Conservation (phyloP, 495 filamentous ascomycete species). For the Copromyces sp. region DNA sequence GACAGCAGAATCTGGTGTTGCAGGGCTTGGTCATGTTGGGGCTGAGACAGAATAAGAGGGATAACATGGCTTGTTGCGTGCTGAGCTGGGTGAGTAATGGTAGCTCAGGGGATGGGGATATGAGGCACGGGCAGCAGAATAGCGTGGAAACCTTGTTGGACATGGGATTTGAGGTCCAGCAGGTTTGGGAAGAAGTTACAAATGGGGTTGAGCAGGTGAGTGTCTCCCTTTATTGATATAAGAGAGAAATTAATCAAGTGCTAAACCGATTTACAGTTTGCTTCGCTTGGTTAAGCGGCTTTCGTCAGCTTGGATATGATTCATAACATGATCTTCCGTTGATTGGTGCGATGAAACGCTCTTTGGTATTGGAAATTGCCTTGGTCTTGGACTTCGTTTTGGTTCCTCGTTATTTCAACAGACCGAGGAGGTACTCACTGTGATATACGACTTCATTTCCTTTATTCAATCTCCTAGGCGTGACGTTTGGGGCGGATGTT, state of each 20-base stretch:
- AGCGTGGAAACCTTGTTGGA: constrained; percentile 60
- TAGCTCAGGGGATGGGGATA: neutral
- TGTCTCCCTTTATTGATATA: neutral
- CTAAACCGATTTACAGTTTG: neutral
- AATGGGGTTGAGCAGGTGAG: constrained; percentile 58
- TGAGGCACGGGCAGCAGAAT: constrained; percentile 31
- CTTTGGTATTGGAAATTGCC: neutral
- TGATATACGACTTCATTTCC: neutral
- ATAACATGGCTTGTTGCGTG: constrained; percentile 46
- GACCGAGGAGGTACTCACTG: neutral
- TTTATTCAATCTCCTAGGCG: neutral
- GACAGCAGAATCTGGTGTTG: constrained; percentile 54
- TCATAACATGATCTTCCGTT: neutral
- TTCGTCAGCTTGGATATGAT: neutral
- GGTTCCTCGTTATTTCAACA: neutral
- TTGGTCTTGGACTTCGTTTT: neutral
- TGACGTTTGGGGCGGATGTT: neutral
- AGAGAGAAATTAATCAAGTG: neutral
- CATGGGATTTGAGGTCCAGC: constrained; percentile 67
- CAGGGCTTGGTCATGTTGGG: constrained; percentile 76
- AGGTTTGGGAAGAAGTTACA: constrained; percentile 71
- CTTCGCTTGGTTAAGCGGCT: neutral
- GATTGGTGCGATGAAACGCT: neutral
- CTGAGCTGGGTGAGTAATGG: constrained; percentile 55
- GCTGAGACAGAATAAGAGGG: constrained; percentile 69